Evolutionary conservation across 2,329 filamentous ascomycete species (phyloP), one percentile per base, ranked within the genome.

Genomic region (Ophiostoma perfectum): DNA sequence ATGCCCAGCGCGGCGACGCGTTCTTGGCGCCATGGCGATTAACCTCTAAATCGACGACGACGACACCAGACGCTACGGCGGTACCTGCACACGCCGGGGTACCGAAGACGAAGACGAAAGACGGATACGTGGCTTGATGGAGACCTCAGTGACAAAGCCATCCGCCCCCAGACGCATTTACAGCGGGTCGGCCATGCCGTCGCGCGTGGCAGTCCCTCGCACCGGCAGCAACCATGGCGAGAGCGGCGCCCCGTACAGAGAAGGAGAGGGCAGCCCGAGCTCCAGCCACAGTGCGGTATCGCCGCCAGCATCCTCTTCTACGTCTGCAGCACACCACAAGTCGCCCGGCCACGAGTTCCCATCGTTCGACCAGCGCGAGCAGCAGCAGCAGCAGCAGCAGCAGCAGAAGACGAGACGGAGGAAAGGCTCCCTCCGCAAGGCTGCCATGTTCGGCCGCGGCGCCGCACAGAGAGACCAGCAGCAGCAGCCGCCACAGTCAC

Each of bases 341-440:
- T 65, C 74, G 72, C 72, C 76, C 11, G 44, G 44, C 42, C 68
- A 69, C 69, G 74, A 67, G 66, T 71, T 47, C 1, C 27, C 55
- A 5, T 64, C 58, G 2, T 3, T 42, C 7, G 39, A 64, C 36
- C 65, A 47, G 6, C 55, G 66, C 8, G 47, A 45, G 70, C 62
- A 42, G 4, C 55, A 67, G n/a, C 47, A 52, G 70, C 68, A 71
- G 67, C 66, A 42, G 71, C 68, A 71, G 67, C 65, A 71, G 69
- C 83, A 81, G 70, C 75, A 81, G 71, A 76, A 79, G 72, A 86
- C 86, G 64, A 83, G 92, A 68, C 88, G 88, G 74, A 86, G 93
- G 70, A 91, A 90, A 76, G 93, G 92, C 4, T 97, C 93, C 11
- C 81, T 97, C 76, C 86, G 93, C 70, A 97, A 97, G 78, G 92